These are phyloP conservation scores for Populus hybrid DNA, from an alignment of 441 rosid genomes.

Conservation along the genomic window DNA sequence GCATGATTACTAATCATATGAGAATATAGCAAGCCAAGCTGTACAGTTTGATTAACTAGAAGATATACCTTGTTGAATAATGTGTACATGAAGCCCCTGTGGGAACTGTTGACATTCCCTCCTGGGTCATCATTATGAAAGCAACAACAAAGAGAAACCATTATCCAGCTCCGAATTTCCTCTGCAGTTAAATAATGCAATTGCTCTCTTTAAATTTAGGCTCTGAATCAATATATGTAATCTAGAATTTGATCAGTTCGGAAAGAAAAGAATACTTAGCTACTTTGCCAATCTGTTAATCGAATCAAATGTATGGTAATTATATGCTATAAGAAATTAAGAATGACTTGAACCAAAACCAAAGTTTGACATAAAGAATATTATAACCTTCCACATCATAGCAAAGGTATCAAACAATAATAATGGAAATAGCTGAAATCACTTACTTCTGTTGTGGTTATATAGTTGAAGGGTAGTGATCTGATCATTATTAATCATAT, in stretches of 20 bases:
- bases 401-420: background rate
- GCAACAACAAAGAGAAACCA: constrained; percentile 16
- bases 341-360: background rate
- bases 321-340: too few species aligned
- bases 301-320: background rate
- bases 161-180: constrained; percentile 1
- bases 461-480: too few species aligned
- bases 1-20: background rate
- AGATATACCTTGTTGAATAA: constrained; percentile 6
- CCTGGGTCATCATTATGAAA: constrained; percentile 6
- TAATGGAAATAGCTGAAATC: background rate
- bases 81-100: background rate
- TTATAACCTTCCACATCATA: background rate
- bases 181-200: background rate
- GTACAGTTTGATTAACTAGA: background rate
- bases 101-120: constrained; percentile 3
- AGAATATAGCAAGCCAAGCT: background rate
- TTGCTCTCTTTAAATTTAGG: background rate
- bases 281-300: background rate
- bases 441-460: too few species aligned
- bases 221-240: background rate
- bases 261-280: constrained; percentile 5
- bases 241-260: background rate
- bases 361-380: background rate
- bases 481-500: too few species aligned